Percentiles rank a stretch among this genome's conserved stretches.
phyloP scores from a whole-genome alignment of 148 eudicot species.

The Nyssa sinensis region DNA sequence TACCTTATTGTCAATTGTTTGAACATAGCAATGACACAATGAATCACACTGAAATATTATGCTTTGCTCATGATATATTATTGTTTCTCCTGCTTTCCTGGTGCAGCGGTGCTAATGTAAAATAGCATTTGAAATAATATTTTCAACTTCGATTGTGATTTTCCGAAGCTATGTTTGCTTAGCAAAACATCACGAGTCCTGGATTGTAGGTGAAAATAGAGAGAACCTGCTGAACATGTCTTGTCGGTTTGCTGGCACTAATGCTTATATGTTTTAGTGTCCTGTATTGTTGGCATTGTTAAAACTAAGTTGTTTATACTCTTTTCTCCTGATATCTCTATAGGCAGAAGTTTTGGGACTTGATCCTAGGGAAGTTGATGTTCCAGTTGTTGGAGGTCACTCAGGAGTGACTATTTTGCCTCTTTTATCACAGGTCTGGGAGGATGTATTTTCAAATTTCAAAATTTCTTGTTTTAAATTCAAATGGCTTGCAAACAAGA shows the following conservation, averaged over 20 bases:
- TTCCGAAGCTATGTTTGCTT: too few species aligned
- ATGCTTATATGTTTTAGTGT: background rate
- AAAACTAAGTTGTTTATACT: too few species aligned
- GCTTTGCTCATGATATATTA: too few species aligned
- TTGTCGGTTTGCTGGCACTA: background rate
- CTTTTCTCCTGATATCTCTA: slow-evolving; percentile 3
- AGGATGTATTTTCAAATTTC: background rate
- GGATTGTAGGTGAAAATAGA: too few species aligned
- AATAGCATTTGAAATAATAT: too few species aligned
- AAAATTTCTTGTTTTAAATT: background rate
- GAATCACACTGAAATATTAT: background rate
- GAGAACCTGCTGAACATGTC: too few species aligned
- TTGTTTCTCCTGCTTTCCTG: too few species aligned
- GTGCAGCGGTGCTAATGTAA: too few species aligned
- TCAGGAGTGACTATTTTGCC: slow-evolving; percentile 97
- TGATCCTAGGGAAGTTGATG: slow-evolving; percentile 92
- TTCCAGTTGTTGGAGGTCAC: slow-evolving; percentile 99
- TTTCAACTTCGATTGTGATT: too few species aligned
- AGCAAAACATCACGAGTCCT: too few species aligned
- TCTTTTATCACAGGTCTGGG: slow-evolving; percentile 87
- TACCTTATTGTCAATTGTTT: background rate
- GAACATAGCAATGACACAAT: background rate
- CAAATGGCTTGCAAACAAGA: background rate
- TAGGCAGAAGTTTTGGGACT: slow-evolving; percentile 97
- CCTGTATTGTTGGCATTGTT: background rate